Base-by-base conservation (phyloP, 2,329 filamentous ascomycete species). In the Colletotrichum sp. region DNA sequence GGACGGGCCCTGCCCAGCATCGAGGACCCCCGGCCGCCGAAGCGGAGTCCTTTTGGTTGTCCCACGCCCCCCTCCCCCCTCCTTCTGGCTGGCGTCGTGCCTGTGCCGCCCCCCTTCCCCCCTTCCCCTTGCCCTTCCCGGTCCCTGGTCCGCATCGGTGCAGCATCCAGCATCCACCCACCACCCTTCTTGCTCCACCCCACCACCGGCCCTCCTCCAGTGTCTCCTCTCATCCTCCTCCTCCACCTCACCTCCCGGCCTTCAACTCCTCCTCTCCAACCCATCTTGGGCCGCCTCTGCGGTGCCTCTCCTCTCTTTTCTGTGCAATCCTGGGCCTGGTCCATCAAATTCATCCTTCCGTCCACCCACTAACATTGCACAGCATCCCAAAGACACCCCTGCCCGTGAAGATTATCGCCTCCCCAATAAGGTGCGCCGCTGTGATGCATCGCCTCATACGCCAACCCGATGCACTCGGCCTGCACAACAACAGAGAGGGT, bases 371-470 rank as follows among this genome's bases (percentile, higher is more conserved):
- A 48, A 18, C 63, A 32, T 48, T 57, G n/a, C 43, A 48, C 43
- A 34, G 30, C 32, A 32, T 61, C 26, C 59, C 32, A 32, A 61
- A 61, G 28, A 26, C 26, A 66, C 30, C 71, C 74, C 67, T 75
- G 74, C 16, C 14, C n/a, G 30, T 66, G 64, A 66, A 59, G 60
- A 67, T 59, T 67, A 24, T 71, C 55, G 71, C 30, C 63, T 63
- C 71, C 65, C 74, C 71, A 76, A 76, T 75, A 32, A 68, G 74
- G n/a, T 67, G 60, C 39, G 55, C 61, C 57, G 66, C 55, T 13
- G 55, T 52, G 59, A 76, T 71, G 60, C 74, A 76, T 76, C 61
- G 72, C 67, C 67, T 71, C 66, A 67, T 67, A 67, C 74, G 36
- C 43, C 43, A 48, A 48, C 43, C 18, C 43, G 43, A 48, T 48